Evolutionary conservation across 805 yeast genomes (phyloP), one percentile per base, ranked within the genome.

Genomic region (Wickerhamiella shivajii): DNA sequence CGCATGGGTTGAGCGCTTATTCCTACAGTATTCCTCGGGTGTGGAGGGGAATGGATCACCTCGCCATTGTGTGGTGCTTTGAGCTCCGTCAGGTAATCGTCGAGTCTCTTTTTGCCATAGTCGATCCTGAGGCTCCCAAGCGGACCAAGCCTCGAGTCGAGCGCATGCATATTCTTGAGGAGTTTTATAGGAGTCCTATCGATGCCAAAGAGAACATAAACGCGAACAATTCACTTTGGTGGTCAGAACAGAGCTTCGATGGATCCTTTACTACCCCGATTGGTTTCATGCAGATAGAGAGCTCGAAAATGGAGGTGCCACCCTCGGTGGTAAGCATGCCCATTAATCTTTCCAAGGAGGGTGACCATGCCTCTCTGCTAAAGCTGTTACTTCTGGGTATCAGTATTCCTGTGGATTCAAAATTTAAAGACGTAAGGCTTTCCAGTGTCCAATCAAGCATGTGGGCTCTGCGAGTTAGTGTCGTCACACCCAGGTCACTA

Each of bases 11-110:
- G 39, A 73, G 92, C 0, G 79, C 77, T 0, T 80, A 71, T 44
- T 70, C 95, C 0, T 74, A 90, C 0, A 85, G 93, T 1, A 77
- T 87, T 8, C 94, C 94, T 0, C 66, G 65, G 2, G 95, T 87
- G 1, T 87, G 96, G 93, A 74, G 94, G 1, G 78, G 95, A 1
- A 74, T 84, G 25, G 97, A 87, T 53, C 98, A 87, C 57, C 64
- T 83, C 42, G 96, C 97, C 1, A 74, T 90, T 30, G 93, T 87
- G 2, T 87, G 98, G 98, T 87, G 98, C 55, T 79, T 74, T 40
- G 96, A 87, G 52, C 57, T 85, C 24, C 65, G 96, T 33, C 61
- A 67, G 33, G 68, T 64, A 11, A 43, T 87, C 2, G 75, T 80
- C 6, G 57, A 57, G 31, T 59, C 74, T 0, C 48, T 90, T 23